These are phyloP conservation scores for Hortiboletus campestris DNA, from an alignment of 768 basidiomycete genomes.

Conservation along the genomic window DNA sequence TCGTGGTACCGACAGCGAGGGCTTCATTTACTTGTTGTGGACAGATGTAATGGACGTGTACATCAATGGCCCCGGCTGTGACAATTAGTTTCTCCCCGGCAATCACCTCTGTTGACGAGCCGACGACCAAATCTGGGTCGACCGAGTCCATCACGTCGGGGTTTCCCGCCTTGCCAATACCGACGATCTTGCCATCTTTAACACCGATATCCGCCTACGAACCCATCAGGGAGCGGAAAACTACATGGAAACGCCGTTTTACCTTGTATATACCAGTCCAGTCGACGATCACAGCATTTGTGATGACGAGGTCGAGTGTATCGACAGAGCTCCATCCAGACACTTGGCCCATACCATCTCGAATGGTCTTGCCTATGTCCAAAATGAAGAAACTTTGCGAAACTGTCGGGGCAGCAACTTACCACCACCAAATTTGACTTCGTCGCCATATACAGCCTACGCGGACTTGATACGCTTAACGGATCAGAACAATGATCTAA, in stretches of 20 bases:
- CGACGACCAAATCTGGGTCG: slow-evolving; percentile 69
- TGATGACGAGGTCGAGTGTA: slow-evolving; percentile 88
- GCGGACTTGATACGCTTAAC: neutral
- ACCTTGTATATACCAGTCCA: slow-evolving; percentile 97
- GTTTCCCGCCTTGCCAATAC: slow-evolving; percentile 97
- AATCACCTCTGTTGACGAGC: slow-evolving; percentile 91
- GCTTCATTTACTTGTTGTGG: slow-evolving; percentile 90
- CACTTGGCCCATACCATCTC: slow-evolving; percentile 96
- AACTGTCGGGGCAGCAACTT: slow-evolving; percentile 6
- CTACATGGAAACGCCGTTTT: neutral
- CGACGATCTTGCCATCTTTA: slow-evolving; percentile 75
- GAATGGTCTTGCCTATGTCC: slow-evolving; percentile 79
- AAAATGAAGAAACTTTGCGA: neutral
- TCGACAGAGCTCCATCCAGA: slow-evolving; percentile 65
- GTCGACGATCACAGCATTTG: slow-evolving; percentile 91
- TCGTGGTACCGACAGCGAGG: slow-evolving; percentile 80
- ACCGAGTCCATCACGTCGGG: slow-evolving; percentile 89
- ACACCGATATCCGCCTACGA: slow-evolving; percentile 91
- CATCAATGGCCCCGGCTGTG: slow-evolving; percentile 92
- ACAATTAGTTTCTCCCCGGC: slow-evolving; percentile 94
- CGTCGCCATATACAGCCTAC: slow-evolving; percentile 89
- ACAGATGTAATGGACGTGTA: slow-evolving; percentile 93
- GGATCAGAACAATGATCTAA: neutral
- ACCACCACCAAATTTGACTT: slow-evolving; percentile 98
- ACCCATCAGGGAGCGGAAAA: slow-evolving; percentile 1